Conservation (phyloP, 2,329 filamentous ascomycete species). For the Hypomyces perniciosus region DNA sequence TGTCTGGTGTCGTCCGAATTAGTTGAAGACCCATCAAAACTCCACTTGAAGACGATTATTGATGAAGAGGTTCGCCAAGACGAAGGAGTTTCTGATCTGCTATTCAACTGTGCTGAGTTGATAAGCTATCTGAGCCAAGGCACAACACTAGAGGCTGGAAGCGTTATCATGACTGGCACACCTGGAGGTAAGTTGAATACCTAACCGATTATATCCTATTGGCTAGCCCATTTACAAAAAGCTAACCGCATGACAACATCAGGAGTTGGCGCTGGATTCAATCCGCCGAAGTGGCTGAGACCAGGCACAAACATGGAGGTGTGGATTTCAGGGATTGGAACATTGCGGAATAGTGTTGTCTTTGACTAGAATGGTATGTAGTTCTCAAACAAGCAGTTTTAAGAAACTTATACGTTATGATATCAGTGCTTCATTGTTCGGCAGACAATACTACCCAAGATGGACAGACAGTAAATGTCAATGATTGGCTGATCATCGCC, state of each 20-base stretch:
- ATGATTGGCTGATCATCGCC: too few relatives aligned
- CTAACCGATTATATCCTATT: background rate
- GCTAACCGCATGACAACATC: background rate
- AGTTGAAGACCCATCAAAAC: constrained; percentile 35
- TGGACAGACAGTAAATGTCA: too few relatives aligned
- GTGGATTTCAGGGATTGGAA: constrained; percentile 34
- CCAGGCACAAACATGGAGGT: constrained; percentile 37
- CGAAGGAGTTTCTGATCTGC: constrained; percentile 32
- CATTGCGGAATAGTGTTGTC: constrained; percentile 32
- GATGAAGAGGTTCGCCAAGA: constrained; percentile 44
- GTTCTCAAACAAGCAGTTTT: too few relatives aligned
- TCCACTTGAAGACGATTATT: constrained; percentile 40
- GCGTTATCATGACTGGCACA: constrained; percentile 41
- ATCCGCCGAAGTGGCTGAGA: constrained; percentile 31
- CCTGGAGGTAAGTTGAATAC: constrained; percentile 29
- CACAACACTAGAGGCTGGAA: constrained; percentile 37
- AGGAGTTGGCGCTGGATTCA: constrained; percentile 39
- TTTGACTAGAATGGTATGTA: background rate
- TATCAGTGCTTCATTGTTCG: too few relatives aligned
- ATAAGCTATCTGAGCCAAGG: constrained; percentile 34
- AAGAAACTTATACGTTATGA: too few relatives aligned
- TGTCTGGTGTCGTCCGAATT: constrained; percentile 36
- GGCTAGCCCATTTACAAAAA: background rate
- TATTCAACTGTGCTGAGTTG: constrained; percentile 37
- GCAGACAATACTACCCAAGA: too few relatives aligned